Percentiles rank a stretch among this genome's conserved stretches.
phyloP scores from a whole-genome alignment of 1,284 basidiomycete genomes.

The Gymnopus androsaceus region DNA sequence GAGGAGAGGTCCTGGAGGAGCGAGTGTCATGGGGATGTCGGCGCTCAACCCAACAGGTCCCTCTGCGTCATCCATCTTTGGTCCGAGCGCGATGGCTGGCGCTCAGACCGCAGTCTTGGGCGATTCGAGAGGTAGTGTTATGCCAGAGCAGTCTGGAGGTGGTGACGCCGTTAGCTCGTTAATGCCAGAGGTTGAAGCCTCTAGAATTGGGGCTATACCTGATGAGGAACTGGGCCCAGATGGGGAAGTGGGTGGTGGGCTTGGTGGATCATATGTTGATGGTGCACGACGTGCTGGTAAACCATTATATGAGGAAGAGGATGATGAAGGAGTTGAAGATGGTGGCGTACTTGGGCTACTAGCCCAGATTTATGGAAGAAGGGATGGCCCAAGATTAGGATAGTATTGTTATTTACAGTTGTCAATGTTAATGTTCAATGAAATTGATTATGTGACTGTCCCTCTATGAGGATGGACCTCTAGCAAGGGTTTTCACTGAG shows the following conservation, averaged over 20 bases:
- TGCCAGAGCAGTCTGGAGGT: too few relatives aligned
- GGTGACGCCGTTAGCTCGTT: slow-evolving; percentile 12
- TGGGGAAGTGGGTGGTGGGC: slow-evolving; percentile 57
- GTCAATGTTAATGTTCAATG: too few relatives aligned
- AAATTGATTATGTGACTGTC: too few relatives aligned
- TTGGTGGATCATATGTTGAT: slow-evolving; percentile 77
- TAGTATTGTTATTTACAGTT: neutral
- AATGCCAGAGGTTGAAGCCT: slow-evolving; percentile 18
- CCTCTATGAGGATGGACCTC: too few relatives aligned
- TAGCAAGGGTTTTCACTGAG: too few relatives aligned
- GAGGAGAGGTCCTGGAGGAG: slow-evolving; percentile 38
- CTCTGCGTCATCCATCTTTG: slow-evolving; percentile 47
- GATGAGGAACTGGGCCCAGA: slow-evolving; percentile 51
- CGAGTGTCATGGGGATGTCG: slow-evolving; percentile 45
- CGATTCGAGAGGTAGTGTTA: slow-evolving; percentile 65
- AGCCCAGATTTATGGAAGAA: slow-evolving; percentile 75
- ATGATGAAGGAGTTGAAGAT: slow-evolving; percentile 60
- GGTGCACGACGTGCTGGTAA: slow-evolving; percentile 43
- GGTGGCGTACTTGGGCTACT: slow-evolving; percentile 75
- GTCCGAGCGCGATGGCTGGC: slow-evolving; percentile 45
- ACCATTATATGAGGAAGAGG: slow-evolving; percentile 46
- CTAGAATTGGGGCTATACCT: slow-evolving; percentile 28
- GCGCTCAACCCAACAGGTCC: slow-evolving; percentile 31
- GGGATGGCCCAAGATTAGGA: slow-evolving; percentile 47
- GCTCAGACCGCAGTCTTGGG: slow-evolving; percentile 71